phyloP scores from a whole-genome alignment of 768 basidiomycete genomes.

The Crepidotus variabilis region DNA sequence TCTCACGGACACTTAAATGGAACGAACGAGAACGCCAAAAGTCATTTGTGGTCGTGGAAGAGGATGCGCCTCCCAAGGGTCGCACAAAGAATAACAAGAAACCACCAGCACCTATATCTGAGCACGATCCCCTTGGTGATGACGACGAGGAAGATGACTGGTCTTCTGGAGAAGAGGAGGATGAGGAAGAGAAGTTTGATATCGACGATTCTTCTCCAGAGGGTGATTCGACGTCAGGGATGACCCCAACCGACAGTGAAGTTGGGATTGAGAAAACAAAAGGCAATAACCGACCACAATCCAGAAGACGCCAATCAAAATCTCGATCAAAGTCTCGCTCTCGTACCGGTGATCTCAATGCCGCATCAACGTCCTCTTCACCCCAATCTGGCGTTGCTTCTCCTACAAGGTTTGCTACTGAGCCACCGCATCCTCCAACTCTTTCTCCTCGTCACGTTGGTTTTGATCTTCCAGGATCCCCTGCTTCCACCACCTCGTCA shows the following conservation, averaged over 20 bases:
- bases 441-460: slow-evolving; percentile 49
- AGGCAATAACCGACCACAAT: not conserved
- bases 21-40: slow-evolving; percentile 99
- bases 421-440: slow-evolving; percentile 44
- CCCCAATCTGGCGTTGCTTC: slow-evolving; percentile 58
- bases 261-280: slow-evolving; percentile 24
- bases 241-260: slow-evolving; percentile 5
- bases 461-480: slow-evolving; percentile 31
- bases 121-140: slow-evolving; percentile 18
- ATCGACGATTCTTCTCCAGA: slow-evolving; percentile 86
- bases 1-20: slow-evolving; percentile 96
- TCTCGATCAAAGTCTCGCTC: slow-evolving; percentile 41
- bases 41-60: slow-evolving; percentile 97
- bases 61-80: slow-evolving; percentile 50
- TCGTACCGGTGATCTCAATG: slow-evolving; percentile 17
- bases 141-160: slow-evolving; percentile 49
- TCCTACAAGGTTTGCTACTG: slow-evolving; percentile 55
- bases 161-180: slow-evolving; percentile 44
- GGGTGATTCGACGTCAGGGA: slow-evolving; percentile 22
- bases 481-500: slow-evolving; percentile 35
- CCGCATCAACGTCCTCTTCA: slow-evolving; percentile 31
- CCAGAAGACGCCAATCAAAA: slow-evolving; percentile 7
- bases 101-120: slow-evolving; percentile 5
- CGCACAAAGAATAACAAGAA: slow-evolving; percentile 24
- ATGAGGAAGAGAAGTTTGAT: slow-evolving; percentile 78